These are phyloP conservation scores for Ceratobasidium sp. DNA, from an alignment of 1,284 basidiomycete species.

Conservation along the genomic window DNA sequence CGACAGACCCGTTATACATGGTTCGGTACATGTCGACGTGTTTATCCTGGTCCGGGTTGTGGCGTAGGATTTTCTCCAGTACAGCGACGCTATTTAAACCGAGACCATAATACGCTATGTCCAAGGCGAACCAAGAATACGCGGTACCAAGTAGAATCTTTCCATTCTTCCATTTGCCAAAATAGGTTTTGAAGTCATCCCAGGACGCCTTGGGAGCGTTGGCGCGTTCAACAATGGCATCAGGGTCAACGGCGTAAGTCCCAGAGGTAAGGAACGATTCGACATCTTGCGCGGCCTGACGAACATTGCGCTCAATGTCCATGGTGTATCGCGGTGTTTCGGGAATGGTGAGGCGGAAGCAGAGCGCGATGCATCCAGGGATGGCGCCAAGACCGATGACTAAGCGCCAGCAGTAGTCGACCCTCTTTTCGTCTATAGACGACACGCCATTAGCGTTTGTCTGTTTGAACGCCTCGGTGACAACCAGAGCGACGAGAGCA, in stretches of 20 bases:
- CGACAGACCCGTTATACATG: slow-evolving; percentile 59
- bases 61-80: slow-evolving; percentile 67
- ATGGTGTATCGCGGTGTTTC: slow-evolving; percentile 85
- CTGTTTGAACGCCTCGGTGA: slow-evolving; percentile 77
- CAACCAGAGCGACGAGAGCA: slow-evolving; percentile 76
- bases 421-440: slow-evolving; percentile 57
- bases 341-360: slow-evolving; percentile 64
- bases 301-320: slow-evolving; percentile 88
- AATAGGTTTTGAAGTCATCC: slow-evolving; percentile 70
- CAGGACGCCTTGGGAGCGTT: slow-evolving; percentile 74
- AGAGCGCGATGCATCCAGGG: slow-evolving; percentile 61
- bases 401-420: slow-evolving; percentile 64
- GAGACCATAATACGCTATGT: slow-evolving; percentile 57
- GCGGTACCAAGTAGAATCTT: slow-evolving; percentile 61
- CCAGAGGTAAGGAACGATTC: slow-evolving; percentile 71
- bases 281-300: slow-evolving; percentile 77
- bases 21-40: slow-evolving; percentile 57
- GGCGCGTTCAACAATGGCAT: slow-evolving; percentile 69
- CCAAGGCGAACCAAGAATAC: slow-evolving; percentile 84
- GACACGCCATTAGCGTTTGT: slow-evolving; percentile 66
- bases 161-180: slow-evolving; percentile 62
- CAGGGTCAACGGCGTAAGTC: slow-evolving; percentile 67
- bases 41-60: slow-evolving; percentile 49
- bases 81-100: slow-evolving; percentile 73
- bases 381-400: slow-evolving; percentile 63